Evolutionary conservation across 2,329 filamentous ascomycete genomes (phyloP), one percentile per base, ranked within the genome.

Genomic region (Fusarium concolor): DNA sequence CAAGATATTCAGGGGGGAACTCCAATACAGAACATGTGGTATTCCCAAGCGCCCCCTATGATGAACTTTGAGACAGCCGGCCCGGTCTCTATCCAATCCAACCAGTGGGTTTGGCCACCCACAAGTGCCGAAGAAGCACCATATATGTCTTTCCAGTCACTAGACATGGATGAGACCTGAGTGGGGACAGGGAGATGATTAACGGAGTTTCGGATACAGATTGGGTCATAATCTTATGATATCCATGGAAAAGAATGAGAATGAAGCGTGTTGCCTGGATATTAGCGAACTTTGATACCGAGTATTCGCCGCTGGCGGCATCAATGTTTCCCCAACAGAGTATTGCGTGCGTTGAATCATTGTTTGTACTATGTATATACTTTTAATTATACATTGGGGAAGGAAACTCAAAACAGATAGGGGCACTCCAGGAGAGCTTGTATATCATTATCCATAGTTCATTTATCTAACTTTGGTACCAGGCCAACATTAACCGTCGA

Each of bases 91-190:
- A 62, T 74, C 29, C 65, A 68, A 12, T 56, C 64, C 26, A 60
- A 51, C 9, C 75, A 75, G 29, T 77, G 75, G 75, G 63, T 71
- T 50, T 77, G 75, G 76, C 60, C 71, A 4, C 65, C 70, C n/a
- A 52, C 67, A 12, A 65, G 59, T 50, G 47, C 65, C 5, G 74
- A 74, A 14, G 66, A 56, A 22, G 47, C 50, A 4, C 57, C 68
- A 10, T 56, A 60, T 35, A 56, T 72, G 14, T 58, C 65, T 10
- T 69, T 68, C 12, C 65, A 68, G 37, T 31, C 65, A 17, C 7
- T 66, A 17, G 70, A 70, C 24, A 68, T 73, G 63, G 68, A 72
- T 42, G 70, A 65, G 15, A 28, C 35, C 17, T 62, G 49, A 45
- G 29, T 29, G 17, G 17, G 8, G n/a, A 12, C 22, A 39, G 20